Evolutionary conservation across 1,284 basidiomycete genomes (phyloP).

Genomic region (Neonothopanus nambi): DNA sequence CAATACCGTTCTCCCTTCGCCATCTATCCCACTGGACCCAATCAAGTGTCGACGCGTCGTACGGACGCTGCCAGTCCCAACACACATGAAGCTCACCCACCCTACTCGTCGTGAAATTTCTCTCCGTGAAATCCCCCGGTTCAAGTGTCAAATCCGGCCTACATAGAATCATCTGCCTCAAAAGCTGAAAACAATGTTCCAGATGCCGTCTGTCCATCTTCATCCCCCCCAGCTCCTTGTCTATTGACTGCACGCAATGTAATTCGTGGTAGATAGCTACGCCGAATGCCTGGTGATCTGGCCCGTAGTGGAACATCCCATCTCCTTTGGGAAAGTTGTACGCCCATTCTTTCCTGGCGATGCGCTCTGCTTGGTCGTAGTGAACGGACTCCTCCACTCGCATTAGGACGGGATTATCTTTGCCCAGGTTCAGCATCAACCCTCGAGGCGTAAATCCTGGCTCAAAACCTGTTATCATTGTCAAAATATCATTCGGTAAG

Average conservation of each 20-base stretch:
- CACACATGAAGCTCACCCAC: slow-evolving; percentile 44
- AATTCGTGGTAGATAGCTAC: slow-evolving; percentile 37
- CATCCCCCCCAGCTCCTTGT: slow-evolving; percentile 8
- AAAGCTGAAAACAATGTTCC: slow-evolving; percentile 46
- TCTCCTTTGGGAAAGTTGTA: slow-evolving; percentile 28
- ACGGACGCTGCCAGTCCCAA: slow-evolving; percentile 47
- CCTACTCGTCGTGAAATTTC: slow-evolving; percentile 39
- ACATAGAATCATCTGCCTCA: slow-evolving; percentile 43
- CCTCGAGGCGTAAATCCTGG: neutral
- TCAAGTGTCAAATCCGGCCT: slow-evolving; percentile 44
- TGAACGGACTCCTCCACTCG: slow-evolving; percentile 29
- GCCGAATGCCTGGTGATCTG: slow-evolving; percentile 32
- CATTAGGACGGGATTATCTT: slow-evolving; percentile 25
- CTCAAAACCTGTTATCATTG: neutral
- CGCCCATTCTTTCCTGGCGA: slow-evolving; percentile 35
- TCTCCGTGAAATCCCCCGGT: slow-evolving; percentile 39
- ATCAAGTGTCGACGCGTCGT: slow-evolving; percentile 31
- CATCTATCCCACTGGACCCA: slow-evolving; percentile 31
- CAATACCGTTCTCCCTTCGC: neutral
- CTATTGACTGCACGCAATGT: slow-evolving; percentile 31
- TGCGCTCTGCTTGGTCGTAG: slow-evolving; percentile 27
- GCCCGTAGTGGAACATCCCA: slow-evolving; percentile 36
- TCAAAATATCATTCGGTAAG: too few species aligned
- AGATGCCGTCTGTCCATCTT: slow-evolving; percentile 27
- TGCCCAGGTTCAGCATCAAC: slow-evolving; percentile 11